A percentile compares a stretch with the other conserved stretches of the same genome.
Conservation (phyloP, 169 alveolate species). For the Plasmodium gallinaceum region DNA sequence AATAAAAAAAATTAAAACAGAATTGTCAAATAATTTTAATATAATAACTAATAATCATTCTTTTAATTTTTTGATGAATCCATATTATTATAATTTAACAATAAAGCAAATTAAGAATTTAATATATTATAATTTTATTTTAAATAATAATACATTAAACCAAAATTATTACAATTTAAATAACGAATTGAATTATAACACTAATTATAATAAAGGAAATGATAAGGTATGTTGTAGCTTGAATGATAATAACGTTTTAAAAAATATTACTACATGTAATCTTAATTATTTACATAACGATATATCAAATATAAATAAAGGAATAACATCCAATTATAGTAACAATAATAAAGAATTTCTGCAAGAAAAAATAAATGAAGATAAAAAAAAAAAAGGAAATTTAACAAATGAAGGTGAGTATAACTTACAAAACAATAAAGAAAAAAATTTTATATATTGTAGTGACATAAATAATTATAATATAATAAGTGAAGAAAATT, state of each 20-base stretch:
- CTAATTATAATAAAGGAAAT: no score
- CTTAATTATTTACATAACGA: no score
- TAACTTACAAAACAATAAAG: neutral
- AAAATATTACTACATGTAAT: no score
- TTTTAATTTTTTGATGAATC: conserved; percentile 43
- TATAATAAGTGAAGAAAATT: conserved; percentile 26
- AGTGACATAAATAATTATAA: conserved; percentile 40
- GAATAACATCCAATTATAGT: no score
- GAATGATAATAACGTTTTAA: no score
- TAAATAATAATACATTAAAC: conserved; percentile 13
- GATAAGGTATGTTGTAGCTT: no score
- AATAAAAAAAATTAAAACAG: conserved; percentile 24
- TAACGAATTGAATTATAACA: no score
- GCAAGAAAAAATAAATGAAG: neutral
- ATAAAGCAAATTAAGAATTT: conserved; percentile 34
- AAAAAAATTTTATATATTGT: conserved; percentile 2
- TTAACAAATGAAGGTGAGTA: neutral
- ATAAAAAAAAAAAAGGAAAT: neutral
- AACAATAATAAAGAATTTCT: no score
- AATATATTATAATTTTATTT: conserved; percentile 26
- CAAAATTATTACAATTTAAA: neutral
- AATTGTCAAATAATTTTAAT: conserved; percentile 16
- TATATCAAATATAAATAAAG: no score
- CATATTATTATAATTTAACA: conserved; percentile 52
- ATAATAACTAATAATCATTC: conserved; percentile 21